phyloP scores from a whole-genome alignment of 2,329 filamentous ascomycete genomes.

The Diplocarpon rosae region DNA sequence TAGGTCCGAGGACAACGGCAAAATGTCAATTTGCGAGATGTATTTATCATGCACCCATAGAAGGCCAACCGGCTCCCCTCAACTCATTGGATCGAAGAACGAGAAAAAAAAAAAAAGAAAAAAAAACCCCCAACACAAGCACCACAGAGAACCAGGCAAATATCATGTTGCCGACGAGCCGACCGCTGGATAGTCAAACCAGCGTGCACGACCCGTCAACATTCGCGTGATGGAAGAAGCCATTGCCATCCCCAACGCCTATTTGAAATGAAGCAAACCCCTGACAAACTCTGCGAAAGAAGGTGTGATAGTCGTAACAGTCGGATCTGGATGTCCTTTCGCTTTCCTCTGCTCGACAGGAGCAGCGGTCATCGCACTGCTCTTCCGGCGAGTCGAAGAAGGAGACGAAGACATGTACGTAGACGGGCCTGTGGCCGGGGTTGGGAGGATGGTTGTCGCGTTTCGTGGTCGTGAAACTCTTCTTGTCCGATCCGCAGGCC shows the following conservation, averaged over 20 bases:
- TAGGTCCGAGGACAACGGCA: not conserved
- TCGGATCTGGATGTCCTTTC: conserved; percentile 10
- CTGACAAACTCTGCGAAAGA: conserved; percentile 24
- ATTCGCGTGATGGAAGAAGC: not conserved
- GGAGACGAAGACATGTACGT: conserved; percentile 29
- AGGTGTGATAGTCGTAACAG: conserved; percentile 11
- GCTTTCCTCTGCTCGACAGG: not conserved
- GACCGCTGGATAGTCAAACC: not conserved
- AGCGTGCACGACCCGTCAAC: not conserved
- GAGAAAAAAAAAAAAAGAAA: not conserved
- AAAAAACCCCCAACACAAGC: not conserved
- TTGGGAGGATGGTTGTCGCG: conserved; percentile 8
- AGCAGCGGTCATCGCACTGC: conserved; percentile 10
- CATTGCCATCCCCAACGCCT: not conserved
- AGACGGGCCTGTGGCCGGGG: conserved; percentile 19
- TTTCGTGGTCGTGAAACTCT: conserved; percentile 12
- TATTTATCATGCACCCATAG: not conserved
- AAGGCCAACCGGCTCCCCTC: not conserved
- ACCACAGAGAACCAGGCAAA: not conserved
- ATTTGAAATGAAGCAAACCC: conserved; percentile 16
- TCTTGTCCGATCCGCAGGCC: conserved; percentile 40
- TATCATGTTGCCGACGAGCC: not conserved
- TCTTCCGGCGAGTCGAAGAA: conserved; percentile 11
- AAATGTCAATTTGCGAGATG: conserved; percentile 4
- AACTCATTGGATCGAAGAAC: not conserved